phyloP scores from a whole-genome alignment of 169 alveolate species.

The Eimeria acervulina region DNA sequence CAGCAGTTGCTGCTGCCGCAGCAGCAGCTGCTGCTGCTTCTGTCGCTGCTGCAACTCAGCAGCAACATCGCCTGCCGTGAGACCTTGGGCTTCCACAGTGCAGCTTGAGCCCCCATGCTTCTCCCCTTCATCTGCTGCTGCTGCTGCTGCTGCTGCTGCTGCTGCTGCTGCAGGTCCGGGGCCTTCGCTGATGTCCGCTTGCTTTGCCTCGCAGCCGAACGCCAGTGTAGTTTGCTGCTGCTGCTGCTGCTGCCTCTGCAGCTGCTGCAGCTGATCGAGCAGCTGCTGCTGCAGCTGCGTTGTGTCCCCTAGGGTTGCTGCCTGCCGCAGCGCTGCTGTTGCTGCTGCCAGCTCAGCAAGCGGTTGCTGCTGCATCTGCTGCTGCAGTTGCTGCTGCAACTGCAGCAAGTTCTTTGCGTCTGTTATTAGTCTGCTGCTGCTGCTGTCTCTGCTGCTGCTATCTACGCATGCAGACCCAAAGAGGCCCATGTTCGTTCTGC shows the following conservation, averaged over 20 bases:
- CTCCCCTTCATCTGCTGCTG: not conserved
- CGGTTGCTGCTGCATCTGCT: not conserved
- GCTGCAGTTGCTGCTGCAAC: conserved; percentile 1
- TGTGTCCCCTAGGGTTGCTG: conserved; percentile 1
- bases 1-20: conserved; percentile 24
- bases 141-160: conserved; percentile 13
- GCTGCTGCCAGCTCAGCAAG: conserved; percentile 24
- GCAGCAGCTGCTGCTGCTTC: conserved; percentile 10
- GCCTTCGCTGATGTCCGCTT: not conserved
- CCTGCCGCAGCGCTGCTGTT: conserved; percentile 25
- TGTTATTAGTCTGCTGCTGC: not conserved
- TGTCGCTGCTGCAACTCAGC: not conserved
- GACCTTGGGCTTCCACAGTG: not conserved
- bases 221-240: not conserved
- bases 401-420: not conserved
- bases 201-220: not conserved
- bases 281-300: conserved; percentile 55
- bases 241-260: conserved; percentile 24
- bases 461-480: not conserved
- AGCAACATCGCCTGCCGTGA: too few relatives aligned
- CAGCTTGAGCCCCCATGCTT: not conserved
- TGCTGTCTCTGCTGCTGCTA: not conserved
- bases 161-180: conserved; percentile 8
- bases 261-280: conserved; percentile 46
- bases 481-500: not conserved